Percentiles rank a stretch among this genome's conserved stretches.
Conservation (phyloP, 2,329 filamentous ascomycete species). For the Ambrosiella beaveri region DNA sequence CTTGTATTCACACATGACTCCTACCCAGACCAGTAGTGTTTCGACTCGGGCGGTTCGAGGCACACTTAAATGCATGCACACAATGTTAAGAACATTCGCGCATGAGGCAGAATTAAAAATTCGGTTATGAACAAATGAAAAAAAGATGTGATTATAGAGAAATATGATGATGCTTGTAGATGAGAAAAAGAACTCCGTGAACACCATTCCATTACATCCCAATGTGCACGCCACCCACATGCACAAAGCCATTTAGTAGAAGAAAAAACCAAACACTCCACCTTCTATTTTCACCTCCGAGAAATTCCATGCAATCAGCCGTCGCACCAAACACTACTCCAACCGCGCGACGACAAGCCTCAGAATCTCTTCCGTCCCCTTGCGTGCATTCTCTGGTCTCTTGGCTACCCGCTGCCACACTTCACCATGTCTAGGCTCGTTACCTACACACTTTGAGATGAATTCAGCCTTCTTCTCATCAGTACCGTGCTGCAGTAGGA, state of each 20-base stretch:
- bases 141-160: no score
- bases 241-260: no score
- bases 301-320: neutral
- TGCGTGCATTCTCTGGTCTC: constrained; percentile 62
- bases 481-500: constrained; percentile 79
- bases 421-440: constrained; percentile 85
- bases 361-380: constrained; percentile 63
- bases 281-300: neutral
- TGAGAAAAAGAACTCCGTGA: neutral
- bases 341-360: constrained; percentile 50
- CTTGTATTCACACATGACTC: neutral
- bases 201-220: neutral
- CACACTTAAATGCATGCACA: neutral
- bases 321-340: constrained; percentile 15
- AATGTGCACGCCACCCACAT: no score
- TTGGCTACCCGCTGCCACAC: constrained; percentile 77
- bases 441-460: constrained; percentile 59
- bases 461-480: constrained; percentile 83
- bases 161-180: no score
- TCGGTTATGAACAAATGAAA: no score
- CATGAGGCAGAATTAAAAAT: neutral
- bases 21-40: neutral
- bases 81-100: neutral
- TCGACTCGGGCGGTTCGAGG: neutral
- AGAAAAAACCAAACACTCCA: neutral